phyloP scores from a whole-genome alignment of 345 rosid species.

The Rhodamnia argentea region DNA sequence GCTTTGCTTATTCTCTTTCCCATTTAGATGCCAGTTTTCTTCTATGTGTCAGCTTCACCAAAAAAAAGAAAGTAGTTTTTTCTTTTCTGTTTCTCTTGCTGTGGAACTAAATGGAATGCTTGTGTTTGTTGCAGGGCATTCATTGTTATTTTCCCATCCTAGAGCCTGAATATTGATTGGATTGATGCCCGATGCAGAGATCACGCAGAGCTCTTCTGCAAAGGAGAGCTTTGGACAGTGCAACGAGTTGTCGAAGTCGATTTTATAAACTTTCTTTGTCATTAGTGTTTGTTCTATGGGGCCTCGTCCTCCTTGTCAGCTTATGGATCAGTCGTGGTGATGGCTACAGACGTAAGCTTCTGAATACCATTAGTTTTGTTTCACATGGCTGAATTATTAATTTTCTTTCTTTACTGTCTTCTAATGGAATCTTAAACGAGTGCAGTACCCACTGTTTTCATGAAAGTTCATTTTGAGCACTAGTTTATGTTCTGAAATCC shows the following conservation, averaged over 20 bases:
- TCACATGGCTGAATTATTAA: not conserved
- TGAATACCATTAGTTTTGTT: not conserved
- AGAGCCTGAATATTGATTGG: constrained; percentile 2
- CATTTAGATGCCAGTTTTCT: not conserved
- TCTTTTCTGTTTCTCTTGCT: not conserved
- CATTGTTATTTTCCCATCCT: not conserved
- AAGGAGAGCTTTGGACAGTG: constrained; percentile 46
- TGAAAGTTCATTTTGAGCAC: not conserved
- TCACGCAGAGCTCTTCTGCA: constrained; percentile 70
- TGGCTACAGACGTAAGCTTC: constrained; percentile 41
- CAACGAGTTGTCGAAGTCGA: constrained; percentile 19
- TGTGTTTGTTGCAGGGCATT: not conserved
- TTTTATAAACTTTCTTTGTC: constrained; percentile 62
- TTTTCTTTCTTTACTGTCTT: not conserved
- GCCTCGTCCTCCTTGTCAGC: constrained; percentile 52
- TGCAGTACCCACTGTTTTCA: not conserved
- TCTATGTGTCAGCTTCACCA: not conserved
- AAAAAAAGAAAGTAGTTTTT: not conserved
- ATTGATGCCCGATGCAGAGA: constrained; percentile 82
- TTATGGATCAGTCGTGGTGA: constrained; percentile 56
- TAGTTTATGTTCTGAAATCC: not conserved
- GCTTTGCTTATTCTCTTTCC: not conserved
- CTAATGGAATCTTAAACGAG: not conserved
- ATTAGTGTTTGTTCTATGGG: constrained; percentile 63
- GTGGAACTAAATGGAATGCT: not conserved